Evolutionary conservation across 2,329 filamentous ascomycete species (phyloP).

Genomic region (Exophiala mesophila): DNA sequence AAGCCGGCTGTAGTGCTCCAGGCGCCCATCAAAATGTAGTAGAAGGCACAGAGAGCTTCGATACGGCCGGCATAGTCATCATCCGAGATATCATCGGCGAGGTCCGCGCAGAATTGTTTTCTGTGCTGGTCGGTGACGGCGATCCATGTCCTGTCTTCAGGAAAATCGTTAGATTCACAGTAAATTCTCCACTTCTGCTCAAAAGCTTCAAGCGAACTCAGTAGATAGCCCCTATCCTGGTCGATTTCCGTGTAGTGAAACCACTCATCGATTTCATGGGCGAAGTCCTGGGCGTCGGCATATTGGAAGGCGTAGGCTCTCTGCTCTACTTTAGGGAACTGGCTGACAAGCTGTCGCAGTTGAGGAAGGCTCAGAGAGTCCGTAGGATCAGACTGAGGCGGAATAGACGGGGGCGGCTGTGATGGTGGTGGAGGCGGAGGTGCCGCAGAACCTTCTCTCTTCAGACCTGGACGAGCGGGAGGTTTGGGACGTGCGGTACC

Average conservation of each 20-base stretch:
- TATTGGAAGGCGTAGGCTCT: constrained; percentile 82
- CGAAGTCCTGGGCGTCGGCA: constrained; percentile 65
- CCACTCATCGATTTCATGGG: constrained; percentile 95
- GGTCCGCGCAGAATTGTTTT: constrained; percentile 37
- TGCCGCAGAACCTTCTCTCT: constrained; percentile 33
- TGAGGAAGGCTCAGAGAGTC: constrained; percentile 74
- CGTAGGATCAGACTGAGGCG: constrained; percentile 37
- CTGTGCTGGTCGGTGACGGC: constrained; percentile 53
- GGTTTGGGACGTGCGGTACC: constrained; percentile 16
- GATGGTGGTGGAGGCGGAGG: constrained; percentile 43
- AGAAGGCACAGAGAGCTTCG: constrained; percentile 43
- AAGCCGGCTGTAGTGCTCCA: constrained; percentile 64
- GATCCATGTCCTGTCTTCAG: constrained; percentile 58
- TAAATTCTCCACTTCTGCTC: constrained; percentile 67
- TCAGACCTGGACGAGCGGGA: constrained; percentile 26
- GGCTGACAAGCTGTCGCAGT: constrained; percentile 66
- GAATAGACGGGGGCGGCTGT: constrained; percentile 39
- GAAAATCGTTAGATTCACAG: constrained; percentile 35
- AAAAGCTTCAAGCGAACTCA: constrained; percentile 70
- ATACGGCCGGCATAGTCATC: constrained; percentile 39
- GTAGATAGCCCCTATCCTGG: constrained; percentile 74
- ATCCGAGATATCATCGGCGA: constrained; percentile 36
- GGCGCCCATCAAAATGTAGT: constrained; percentile 59
- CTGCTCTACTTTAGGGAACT: constrained; percentile 65
- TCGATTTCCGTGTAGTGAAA: constrained; percentile 73